Evolutionary conservation across 208 protist species (phyloP).

Genomic region (Acanthamoeba healyi): DNA sequence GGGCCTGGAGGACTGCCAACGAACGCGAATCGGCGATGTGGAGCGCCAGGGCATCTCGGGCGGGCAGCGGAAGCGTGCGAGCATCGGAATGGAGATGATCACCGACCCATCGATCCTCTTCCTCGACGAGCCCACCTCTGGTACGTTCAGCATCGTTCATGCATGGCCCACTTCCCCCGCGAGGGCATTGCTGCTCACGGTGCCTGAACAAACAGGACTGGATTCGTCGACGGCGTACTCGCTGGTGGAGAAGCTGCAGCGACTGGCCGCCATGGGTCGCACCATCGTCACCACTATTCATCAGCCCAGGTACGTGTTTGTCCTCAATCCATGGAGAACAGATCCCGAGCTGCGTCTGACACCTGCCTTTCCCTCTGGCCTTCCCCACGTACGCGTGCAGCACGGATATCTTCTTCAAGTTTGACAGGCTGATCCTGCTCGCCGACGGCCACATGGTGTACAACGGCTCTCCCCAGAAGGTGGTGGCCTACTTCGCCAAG

Average conservation of each 20-base stretch:
- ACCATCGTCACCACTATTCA: constrained; percentile 78
- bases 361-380: too few relatives aligned
- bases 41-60: constrained; percentile 68
- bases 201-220: too few relatives aligned
- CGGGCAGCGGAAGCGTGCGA: constrained; percentile 84
- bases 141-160: too few relatives aligned
- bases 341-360: too few relatives aligned
- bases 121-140: constrained; percentile 83
- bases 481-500: constrained; percentile 73
- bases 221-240: constrained; percentile 41
- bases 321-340: too few relatives aligned
- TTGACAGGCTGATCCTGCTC: constrained; percentile 72
- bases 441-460: constrained; percentile 66
- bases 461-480: constrained; percentile 61
- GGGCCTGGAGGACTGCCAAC: constrained; percentile 18
- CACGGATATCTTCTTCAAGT: constrained; percentile 78
- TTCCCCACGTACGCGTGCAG: not conserved
- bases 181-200: too few relatives aligned
- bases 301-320: constrained; percentile 1
- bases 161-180: too few relatives aligned
- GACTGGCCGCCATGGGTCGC: not conserved
- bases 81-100: constrained; percentile 86
- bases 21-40: constrained; percentile 62
- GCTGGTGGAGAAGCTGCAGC: constrained; percentile 39
- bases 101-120: constrained; percentile 81